Evolutionary conservation across 148 eudicot genomes (phyloP).

Genomic region (Silene uniflora): DNA sequence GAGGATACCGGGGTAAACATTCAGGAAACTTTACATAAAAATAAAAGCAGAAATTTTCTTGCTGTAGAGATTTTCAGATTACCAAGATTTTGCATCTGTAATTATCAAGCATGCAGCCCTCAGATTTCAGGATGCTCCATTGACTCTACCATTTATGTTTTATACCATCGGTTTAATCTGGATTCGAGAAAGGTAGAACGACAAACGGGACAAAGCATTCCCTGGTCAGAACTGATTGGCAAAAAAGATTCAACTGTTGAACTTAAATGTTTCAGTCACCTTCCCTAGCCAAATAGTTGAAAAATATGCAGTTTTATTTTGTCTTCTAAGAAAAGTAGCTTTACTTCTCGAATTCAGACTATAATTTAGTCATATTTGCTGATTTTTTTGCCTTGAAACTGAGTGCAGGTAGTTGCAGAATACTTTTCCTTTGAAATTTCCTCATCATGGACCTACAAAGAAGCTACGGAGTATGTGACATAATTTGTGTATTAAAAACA

Average conservation of each 20-base stretch:
- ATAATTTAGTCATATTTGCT: neutral
- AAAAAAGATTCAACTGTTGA: neutral
- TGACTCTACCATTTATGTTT: no score
- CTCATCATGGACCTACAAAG: neutral
- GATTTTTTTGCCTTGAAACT: neutral
- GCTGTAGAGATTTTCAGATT: neutral
- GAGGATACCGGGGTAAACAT: conserved; percentile 4
- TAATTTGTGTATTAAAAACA: neutral
- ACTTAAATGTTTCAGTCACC: neutral
- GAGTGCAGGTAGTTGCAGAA: neutral
- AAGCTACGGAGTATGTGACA: neutral
- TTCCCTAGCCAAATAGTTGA: neutral
- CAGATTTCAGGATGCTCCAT: no score
- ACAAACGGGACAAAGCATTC: neutral
- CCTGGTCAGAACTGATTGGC: neutral
- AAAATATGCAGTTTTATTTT: neutral
- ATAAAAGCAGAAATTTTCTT: neutral
- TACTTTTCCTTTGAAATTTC: neutral
- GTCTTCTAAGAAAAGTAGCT: neutral
- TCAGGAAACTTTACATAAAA: neutral
- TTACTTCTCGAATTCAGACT: no score
- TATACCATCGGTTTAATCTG: no score
- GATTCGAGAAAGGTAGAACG: no score
- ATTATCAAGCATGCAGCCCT: no score
- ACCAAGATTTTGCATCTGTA: neutral